Evolutionary conservation across 371 early-diverging fungal species (phyloP), one percentile per base, ranked within the genome.

Genomic region (Mycotypha africana): DNA sequence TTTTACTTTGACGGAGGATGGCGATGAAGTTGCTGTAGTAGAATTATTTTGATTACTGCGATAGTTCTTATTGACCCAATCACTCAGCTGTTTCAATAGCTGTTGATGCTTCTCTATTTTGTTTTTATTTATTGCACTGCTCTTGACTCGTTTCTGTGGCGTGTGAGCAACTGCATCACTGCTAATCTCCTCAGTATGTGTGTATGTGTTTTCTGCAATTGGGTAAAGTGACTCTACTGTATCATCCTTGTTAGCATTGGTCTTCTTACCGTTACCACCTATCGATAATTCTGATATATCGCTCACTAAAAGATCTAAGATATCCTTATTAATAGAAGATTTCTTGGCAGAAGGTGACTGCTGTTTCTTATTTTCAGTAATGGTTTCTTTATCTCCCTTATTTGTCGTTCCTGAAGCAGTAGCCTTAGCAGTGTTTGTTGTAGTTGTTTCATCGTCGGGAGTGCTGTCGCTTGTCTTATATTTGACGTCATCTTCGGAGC

Each of bases 241-340:
- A n/a, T n/a, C n/a, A n/a, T n/a, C n/a, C n/a, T n/a, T n/a, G n/a
- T n/a, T n/a, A n/a, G n/a, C n/a, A n/a, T 6, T 31, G 5, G 4
- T 31, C 32, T 11, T 38, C 28, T 21, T 39, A 20, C 22, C 28
- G 14, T 36, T 41, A 20, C 49, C 44, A 32, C 45, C 49, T 24
- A 56, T 41, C 3, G 50, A 31, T 15, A 56, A 26, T 19, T 50
- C 47, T 4, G 51, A 35, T 26, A 56, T 36, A 31, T 56, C 56
- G 28, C 56, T 56, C 4, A 50, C 51, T 34, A 56, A 43, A 2
- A 56, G 41, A 34, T 50, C 51, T 25, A 50, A 33, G n/a, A 56
- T 46, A 56, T 56, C 47, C 20, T 56, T 42, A 28, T 38, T 56
- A 3, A 56, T 38, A 37, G 43, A 15, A 35, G 55, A 39, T 42